A percentile compares a stretch with the other conserved stretches of the same genome.
These are phyloP conservation scores for Flaveria brownii DNA, from an alignment of 129 eudicot species.

Conservation along the genomic window DNA sequence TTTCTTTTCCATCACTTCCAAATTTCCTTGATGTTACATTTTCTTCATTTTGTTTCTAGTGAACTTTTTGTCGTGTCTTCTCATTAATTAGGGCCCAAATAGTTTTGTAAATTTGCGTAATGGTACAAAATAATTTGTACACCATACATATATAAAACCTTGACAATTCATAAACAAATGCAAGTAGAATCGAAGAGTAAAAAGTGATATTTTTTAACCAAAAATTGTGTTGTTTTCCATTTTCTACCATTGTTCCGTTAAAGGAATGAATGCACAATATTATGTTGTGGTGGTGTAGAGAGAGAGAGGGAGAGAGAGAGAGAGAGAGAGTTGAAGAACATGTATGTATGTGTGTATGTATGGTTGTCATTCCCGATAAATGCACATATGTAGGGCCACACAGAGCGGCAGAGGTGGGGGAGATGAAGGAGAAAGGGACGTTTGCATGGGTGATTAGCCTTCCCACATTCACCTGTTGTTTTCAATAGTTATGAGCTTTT, in stretches of 20 bases:
- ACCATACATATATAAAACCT: not conserved
- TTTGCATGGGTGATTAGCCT: conserved; percentile 74
- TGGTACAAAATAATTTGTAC: not conserved
- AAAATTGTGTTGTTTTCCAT: not conserved
- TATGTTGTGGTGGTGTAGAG: conserved; percentile 9
- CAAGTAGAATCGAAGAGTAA: not conserved
- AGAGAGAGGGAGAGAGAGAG: conserved; percentile 14
- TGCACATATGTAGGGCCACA: conserved; percentile 19
- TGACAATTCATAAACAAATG: conserved; percentile 2
- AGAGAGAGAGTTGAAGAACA: not conserved
- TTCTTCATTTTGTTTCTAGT: not conserved
- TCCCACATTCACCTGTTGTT: conserved; percentile 82
- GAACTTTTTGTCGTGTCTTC: not conserved
- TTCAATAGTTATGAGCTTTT: conserved; percentile 45
- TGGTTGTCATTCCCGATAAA: conserved; percentile 49
- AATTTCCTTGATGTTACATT: not conserved
- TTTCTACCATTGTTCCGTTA: conserved; percentile 4
- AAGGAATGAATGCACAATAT: conserved; percentile 7
- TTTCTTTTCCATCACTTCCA: not conserved
- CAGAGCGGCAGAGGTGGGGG: conserved; percentile 96
- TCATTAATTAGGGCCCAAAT: conserved; percentile 3
- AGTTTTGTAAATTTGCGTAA: not conserved
- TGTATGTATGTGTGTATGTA: not conserved
- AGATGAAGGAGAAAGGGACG: conserved; percentile 69
- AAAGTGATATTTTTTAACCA: conserved; percentile 20